These are phyloP conservation scores for Umbelopsis sp. DNA, from an alignment of 371 early-diverging fungal genomes.

Conservation along the genomic window DNA sequence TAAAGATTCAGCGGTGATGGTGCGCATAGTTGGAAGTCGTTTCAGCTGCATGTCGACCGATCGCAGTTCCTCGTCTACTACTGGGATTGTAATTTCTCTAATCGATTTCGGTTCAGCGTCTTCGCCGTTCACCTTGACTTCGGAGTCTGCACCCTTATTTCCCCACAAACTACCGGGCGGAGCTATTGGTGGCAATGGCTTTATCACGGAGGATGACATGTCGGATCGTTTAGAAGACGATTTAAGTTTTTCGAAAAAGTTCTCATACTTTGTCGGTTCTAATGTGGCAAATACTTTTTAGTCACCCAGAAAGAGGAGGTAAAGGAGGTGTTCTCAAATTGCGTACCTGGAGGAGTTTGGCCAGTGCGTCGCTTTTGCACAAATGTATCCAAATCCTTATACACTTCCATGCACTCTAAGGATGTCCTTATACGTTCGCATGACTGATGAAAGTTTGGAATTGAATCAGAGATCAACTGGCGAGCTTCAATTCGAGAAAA, in stretches of 20 bases:
- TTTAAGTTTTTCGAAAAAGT: slow-evolving; percentile 9
- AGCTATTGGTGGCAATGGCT: slow-evolving; percentile 11
- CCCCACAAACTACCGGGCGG: slow-evolving; percentile 16
- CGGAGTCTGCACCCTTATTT: not conserved
- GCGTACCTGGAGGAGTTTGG: slow-evolving; percentile 5
- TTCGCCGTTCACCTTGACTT: not conserved
- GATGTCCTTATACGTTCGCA: slow-evolving; percentile 32
- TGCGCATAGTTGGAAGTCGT: slow-evolving; percentile 23
- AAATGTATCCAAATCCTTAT: slow-evolving; percentile 27
- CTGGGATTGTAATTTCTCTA: slow-evolving; percentile 32
- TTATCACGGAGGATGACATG: not conserved
- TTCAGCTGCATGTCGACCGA: slow-evolving; percentile 31
- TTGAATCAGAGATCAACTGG: too few relatives aligned
- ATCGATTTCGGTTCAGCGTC: slow-evolving; percentile 5
- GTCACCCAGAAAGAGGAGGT: not conserved
- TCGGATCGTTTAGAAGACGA: not conserved
- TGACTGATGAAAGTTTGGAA: slow-evolving; percentile 15
- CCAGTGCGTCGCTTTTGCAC: slow-evolving; percentile 13
- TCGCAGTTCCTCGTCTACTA: slow-evolving; percentile 33
- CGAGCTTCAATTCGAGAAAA: too few relatives aligned
- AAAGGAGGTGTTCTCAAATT: not conserved
- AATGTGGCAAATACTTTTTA: not conserved
- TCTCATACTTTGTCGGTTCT: slow-evolving; percentile 5
- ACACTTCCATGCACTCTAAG: slow-evolving; percentile 31
- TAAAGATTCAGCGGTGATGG: not conserved